Conservation (phyloP, 140 eudicot species). For the Ambrosia hybrid region DNA sequence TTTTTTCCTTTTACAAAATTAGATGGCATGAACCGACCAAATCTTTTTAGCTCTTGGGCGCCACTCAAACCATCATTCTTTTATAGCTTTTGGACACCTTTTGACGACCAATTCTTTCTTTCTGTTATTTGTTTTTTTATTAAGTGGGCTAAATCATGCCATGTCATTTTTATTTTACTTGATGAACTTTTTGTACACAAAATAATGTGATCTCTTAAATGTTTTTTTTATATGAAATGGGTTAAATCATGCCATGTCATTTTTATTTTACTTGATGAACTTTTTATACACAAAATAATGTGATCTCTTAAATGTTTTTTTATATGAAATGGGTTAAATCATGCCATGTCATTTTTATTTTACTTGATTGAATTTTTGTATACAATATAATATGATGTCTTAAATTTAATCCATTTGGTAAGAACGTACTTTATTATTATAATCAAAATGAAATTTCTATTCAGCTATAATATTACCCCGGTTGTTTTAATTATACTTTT, state of each 20-base stretch:
- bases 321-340: no score
- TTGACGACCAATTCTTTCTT: slow-evolving; percentile 24
- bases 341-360: no score
- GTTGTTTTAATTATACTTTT: neutral
- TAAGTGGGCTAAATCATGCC: neutral
- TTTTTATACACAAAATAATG: neutral
- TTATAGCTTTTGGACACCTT: slow-evolving; percentile 28
- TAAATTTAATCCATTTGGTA: neutral
- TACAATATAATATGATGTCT: neutral
- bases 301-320: neutral
- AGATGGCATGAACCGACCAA: slow-evolving; percentile 22
- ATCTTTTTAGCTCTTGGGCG: slow-evolving; percentile 28
- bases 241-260: no score
- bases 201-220: neutral
- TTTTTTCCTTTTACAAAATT: slow-evolving; percentile 5
- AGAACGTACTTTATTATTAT: no score
- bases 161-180: slow-evolving; percentile 8
- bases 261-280: neutral
- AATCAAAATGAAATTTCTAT: neutral
- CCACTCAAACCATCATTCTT: slow-evolving; percentile 21
- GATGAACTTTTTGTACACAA: neutral
- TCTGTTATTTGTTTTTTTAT: neutral
- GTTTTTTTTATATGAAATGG: no score
- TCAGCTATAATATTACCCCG: neutral
- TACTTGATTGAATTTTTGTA: neutral